Percentiles rank a stretch among this genome's conserved stretches.
These are phyloP conservation scores for Fagus sylvatica DNA, from an alignment of 306 rosid genomes.

Conservation along the genomic window DNA sequence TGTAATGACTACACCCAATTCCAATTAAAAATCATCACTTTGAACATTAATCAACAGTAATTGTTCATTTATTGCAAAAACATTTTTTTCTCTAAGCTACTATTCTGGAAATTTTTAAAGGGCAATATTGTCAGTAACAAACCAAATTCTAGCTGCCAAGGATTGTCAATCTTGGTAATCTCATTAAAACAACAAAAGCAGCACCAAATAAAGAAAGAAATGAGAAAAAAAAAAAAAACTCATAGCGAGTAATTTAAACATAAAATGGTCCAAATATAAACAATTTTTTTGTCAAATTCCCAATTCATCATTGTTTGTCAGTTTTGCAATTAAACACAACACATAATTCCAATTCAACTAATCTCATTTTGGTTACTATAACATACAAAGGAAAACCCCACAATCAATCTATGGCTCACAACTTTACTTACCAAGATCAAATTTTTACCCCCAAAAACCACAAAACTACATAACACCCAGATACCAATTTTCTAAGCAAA, in stretches of 20 bases:
- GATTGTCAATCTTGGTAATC: background rate
- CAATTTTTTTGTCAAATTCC: background rate
- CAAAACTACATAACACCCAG: background rate
- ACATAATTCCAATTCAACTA: background rate
- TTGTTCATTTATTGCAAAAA: background rate
- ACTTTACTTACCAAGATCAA: background rate
- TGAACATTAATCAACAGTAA: background rate
- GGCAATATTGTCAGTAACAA: background rate
- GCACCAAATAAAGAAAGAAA: background rate
- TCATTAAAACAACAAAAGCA: background rate
- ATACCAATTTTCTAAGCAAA: background rate
- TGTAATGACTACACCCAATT: background rate
- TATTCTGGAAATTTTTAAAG: background rate
- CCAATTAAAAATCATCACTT: background rate
- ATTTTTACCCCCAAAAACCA: background rate
- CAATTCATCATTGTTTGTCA: background rate
- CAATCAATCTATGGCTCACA: background rate
- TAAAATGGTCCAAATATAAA: background rate
- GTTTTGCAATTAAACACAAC: background rate
- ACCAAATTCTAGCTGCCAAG: background rate
- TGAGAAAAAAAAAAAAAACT: background rate
- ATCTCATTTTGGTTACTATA: background rate
- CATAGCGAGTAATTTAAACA: background rate
- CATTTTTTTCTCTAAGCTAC: background rate
- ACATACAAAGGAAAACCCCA: background rate